These are phyloP conservation scores for Podospora anserina DNA, from an alignment of 495 filamentous ascomycete genomes.

Conservation along the genomic window DNA sequence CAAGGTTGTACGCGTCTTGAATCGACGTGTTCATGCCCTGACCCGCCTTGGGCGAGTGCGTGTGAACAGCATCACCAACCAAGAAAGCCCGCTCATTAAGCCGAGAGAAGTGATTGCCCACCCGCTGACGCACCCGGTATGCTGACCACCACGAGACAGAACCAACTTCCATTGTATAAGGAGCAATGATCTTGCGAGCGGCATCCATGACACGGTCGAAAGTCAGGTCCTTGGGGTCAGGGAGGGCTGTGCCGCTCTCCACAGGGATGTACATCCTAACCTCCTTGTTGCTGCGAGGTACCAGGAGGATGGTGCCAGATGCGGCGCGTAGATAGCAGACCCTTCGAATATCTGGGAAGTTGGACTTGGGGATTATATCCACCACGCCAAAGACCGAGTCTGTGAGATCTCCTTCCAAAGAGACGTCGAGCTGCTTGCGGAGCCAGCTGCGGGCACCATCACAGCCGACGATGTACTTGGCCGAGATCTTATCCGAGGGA, in stretches of 20 bases:
- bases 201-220: conserved; percentile 56
- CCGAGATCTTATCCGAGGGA: conserved; percentile 35
- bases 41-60: conserved; percentile 67
- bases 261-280: conserved; percentile 69
- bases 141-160: conserved; percentile 38
- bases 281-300: conserved; percentile 61
- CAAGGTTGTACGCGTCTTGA: conserved; percentile 68
- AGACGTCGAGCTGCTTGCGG: conserved; percentile 51
- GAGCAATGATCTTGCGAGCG: conserved; percentile 57
- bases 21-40: conserved; percentile 75
- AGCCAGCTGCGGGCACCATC: conserved; percentile 66
- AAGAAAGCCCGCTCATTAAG: conserved; percentile 60
- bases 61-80: conserved; percentile 60
- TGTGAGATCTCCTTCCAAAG: conserved; percentile 56
- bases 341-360: conserved; percentile 70
- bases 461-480: conserved; percentile 66
- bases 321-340: conserved; percentile 57
- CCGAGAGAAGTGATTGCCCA: conserved; percentile 60
- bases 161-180: conserved; percentile 53
- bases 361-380: conserved; percentile 62
- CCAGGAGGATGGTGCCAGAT: conserved; percentile 63
- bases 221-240: conserved; percentile 46
- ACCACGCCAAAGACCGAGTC: conserved; percentile 63
- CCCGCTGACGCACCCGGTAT: conserved; percentile 69
- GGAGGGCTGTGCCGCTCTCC: conserved; percentile 40